These are phyloP conservation scores for Fusarium staphyleae DNA, from an alignment of 2,329 filamentous ascomycete genomes.

Conservation along the genomic window DNA sequence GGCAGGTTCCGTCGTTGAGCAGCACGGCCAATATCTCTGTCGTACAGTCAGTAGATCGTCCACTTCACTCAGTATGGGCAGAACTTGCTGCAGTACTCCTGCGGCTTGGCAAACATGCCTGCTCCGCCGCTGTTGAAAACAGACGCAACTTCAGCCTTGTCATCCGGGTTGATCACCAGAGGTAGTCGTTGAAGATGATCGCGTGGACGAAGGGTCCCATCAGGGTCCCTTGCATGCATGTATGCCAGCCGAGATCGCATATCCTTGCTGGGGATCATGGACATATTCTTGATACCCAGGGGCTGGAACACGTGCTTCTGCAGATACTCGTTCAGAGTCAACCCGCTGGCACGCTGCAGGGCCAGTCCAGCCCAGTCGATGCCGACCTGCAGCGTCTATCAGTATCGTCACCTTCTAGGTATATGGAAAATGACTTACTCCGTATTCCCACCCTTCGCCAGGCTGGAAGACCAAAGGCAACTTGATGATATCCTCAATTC, in stretches of 20 bases:
- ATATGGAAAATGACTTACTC: slow-evolving; percentile 48
- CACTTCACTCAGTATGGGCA: neutral
- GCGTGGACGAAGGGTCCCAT: slow-evolving; percentile 50
- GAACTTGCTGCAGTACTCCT: slow-evolving; percentile 64
- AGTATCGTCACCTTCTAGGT: neutral
- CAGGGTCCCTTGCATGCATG: slow-evolving; percentile 60
- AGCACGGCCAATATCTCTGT: slow-evolving; percentile 66
- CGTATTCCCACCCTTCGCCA: slow-evolving; percentile 67
- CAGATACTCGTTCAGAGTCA: slow-evolving; percentile 57
- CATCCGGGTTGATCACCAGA: slow-evolving; percentile 47
- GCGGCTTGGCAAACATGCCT: slow-evolving; percentile 65
- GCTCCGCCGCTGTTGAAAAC: slow-evolving; percentile 68
- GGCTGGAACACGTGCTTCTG: slow-evolving; percentile 57
- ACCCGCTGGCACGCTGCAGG: slow-evolving; percentile 54
- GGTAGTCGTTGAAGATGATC: slow-evolving; percentile 61
- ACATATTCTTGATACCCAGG: slow-evolving; percentile 56
- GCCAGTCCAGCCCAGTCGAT: slow-evolving; percentile 63
- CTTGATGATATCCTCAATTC: slow-evolving; percentile 59
- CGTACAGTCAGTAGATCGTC: neutral
- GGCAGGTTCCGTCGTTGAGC: slow-evolving; percentile 69
- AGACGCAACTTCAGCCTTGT: slow-evolving; percentile 50
- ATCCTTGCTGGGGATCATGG: slow-evolving; percentile 61
- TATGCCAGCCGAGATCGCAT: slow-evolving; percentile 63
- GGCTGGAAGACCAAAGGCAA: slow-evolving; percentile 68
- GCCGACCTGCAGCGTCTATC: slow-evolving; percentile 47